Conservation (phyloP, 2,329 filamentous ascomycete species). For the Aspergillus vadensis region DNA sequence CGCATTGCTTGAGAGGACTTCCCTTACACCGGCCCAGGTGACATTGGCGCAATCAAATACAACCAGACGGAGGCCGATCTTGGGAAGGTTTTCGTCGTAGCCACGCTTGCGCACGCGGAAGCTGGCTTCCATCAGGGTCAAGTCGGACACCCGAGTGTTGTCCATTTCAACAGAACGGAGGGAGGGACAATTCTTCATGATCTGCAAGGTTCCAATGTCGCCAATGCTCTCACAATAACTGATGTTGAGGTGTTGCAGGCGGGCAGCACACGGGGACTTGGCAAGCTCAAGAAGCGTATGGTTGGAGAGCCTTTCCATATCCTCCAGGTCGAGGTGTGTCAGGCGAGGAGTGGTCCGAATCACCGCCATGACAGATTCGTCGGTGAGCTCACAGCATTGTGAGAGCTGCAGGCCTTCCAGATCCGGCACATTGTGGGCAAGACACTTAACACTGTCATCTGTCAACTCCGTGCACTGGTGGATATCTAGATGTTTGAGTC, state of each 20-base stretch:
- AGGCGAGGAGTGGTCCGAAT: conserved; percentile 74
- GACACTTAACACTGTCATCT: conserved; percentile 66
- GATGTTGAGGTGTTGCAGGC: conserved; percentile 78
- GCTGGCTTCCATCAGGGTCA: conserved; percentile 82
- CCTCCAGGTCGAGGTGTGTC: conserved; percentile 87
- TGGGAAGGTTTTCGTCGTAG: conserved; percentile 52
- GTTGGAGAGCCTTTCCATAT: conserved; percentile 77
- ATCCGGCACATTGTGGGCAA: conserved; percentile 74
- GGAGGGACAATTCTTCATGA: conserved; percentile 72
- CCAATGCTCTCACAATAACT: conserved; percentile 87
- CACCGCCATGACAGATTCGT: conserved; percentile 70
- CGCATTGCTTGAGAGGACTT: conserved; percentile 82
- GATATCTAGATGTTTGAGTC: conserved; percentile 80
- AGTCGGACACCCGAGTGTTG: conserved; percentile 87
- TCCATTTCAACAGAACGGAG: conserved; percentile 81
- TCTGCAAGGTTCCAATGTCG: conserved; percentile 78
- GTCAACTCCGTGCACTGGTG: conserved; percentile 77
- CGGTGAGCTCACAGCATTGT: conserved; percentile 72
- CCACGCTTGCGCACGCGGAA: conserved; percentile 71
- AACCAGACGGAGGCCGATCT: conserved; percentile 70
- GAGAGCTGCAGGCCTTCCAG: conserved; percentile 83
- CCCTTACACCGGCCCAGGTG: conserved; percentile 87
- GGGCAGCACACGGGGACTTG: conserved; percentile 70
- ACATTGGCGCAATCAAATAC: conserved; percentile 91
- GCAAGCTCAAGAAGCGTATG: conserved; percentile 72